Evolutionary conservation across 2,329 filamentous ascomycete genomes (phyloP).

Genomic region (Fusarium pininemorale): DNA sequence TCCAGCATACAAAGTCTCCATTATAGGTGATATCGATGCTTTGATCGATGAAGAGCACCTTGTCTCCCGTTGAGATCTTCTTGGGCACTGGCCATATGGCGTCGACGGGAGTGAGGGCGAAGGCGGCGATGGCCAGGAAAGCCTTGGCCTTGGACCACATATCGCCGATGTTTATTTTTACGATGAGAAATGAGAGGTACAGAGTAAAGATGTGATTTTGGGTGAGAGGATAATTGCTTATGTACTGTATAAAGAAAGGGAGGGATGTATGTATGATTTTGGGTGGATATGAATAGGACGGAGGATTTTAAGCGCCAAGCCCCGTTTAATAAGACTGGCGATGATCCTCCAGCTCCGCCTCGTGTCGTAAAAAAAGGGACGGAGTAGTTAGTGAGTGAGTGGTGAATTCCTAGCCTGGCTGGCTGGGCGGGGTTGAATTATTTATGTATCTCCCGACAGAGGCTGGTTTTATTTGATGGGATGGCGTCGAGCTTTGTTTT

Average conservation of each 20-base stretch:
- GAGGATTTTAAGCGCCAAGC: conserved; percentile 17
- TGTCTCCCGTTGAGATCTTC: conserved; percentile 60
- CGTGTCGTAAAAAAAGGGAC: not conserved
- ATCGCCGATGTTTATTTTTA: not conserved
- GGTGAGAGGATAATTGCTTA: not conserved
- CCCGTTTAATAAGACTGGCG: conserved; percentile 38
- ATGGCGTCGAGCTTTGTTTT: conserved; percentile 13
- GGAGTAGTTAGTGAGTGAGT: not conserved
- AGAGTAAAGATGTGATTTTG: not conserved
- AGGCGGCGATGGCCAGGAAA: conserved; percentile 51
- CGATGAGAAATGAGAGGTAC: not conserved
- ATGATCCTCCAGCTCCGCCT: conserved; percentile 28
- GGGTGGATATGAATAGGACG: conserved; percentile 11
- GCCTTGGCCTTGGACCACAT: conserved; percentile 46
- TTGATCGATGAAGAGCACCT: conserved; percentile 62
- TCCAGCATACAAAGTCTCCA: conserved; percentile 63
- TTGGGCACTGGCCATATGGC: conserved; percentile 68
- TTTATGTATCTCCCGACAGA: not conserved
- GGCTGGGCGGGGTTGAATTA: not conserved
- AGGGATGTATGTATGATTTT: not conserved
- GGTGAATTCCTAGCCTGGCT: conserved; percentile 7
- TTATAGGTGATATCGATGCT: conserved; percentile 67
- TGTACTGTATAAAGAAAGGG: not conserved
- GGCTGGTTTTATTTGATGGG: conserved; percentile 11
- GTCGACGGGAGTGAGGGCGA: conserved; percentile 53